phyloP scores from a whole-genome alignment of 1,284 basidiomycete species.

The Pulveroboletus ridleyi region DNA sequence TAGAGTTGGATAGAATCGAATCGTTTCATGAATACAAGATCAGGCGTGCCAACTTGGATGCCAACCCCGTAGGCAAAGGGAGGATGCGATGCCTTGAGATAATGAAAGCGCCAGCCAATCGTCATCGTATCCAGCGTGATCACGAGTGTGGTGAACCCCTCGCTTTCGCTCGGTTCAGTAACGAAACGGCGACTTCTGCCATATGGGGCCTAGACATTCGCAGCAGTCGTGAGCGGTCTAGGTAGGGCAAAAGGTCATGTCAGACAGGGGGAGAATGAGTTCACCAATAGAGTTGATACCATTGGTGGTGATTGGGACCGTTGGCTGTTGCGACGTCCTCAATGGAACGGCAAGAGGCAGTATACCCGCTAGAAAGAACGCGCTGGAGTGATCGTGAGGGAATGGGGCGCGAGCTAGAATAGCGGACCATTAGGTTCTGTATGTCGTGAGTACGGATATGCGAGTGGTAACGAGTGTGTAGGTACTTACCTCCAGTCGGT shows the following conservation, averaged over 20 bases:
- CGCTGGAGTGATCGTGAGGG: no score
- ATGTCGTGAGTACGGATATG: no score
- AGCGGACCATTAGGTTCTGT: no score
- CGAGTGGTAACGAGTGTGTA: no score
- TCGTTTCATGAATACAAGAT: constrained; percentile 60
- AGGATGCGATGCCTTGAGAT: no score
- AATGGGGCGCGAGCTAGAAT: no score
- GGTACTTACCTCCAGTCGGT: no score
- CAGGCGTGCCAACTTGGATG: constrained; percentile 48
- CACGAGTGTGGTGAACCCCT: constrained; percentile 59
- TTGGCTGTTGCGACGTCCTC: constrained; percentile 60
- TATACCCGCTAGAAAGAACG: no score
- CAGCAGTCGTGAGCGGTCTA: neutral
- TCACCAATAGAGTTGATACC: constrained; percentile 71
- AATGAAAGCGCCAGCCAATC: no score
- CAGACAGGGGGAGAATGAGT: neutral
- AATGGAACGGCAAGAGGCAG: constrained; percentile 59
- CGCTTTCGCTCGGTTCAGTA: constrained; percentile 56
- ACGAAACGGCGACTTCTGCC: constrained; percentile 49
- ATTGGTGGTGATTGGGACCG: constrained; percentile 48
- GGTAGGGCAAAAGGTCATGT: neutral
- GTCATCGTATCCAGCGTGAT: no score
- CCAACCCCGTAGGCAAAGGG: no score
- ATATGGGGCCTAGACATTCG: constrained; percentile 48
- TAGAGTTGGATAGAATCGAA: constrained; percentile 38